Conservation (phyloP, 2,329 filamentous ascomycete genomes). For the Pseudogymnoascus sp. region DNA sequence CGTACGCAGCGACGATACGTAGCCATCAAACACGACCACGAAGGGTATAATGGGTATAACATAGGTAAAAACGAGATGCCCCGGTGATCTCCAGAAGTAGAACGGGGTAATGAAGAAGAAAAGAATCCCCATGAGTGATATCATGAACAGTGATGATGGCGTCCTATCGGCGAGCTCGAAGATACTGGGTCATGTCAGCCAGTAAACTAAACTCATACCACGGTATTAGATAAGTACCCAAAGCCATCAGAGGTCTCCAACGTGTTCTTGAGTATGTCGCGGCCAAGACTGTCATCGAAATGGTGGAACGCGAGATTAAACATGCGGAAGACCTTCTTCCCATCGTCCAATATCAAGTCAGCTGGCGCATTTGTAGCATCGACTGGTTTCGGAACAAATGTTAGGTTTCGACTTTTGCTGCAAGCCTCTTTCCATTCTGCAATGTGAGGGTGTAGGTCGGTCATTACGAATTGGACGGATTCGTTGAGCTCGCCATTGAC, state of each 20-base stretch:
- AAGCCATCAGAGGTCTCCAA: slow-evolving; percentile 58
- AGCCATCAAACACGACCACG: slow-evolving; percentile 60
- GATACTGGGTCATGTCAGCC: slow-evolving; percentile 37
- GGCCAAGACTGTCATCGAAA: slow-evolving; percentile 57
- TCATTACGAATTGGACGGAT: slow-evolving; percentile 52
- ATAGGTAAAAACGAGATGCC: slow-evolving; percentile 55
- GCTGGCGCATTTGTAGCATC: slow-evolving; percentile 56
- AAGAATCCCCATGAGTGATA: slow-evolving; percentile 44
- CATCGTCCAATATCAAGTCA: slow-evolving; percentile 30
- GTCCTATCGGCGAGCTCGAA: slow-evolving; percentile 67
- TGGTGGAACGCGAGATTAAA: slow-evolving; percentile 74
- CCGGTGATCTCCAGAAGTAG: slow-evolving; percentile 33
- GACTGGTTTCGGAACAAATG: slow-evolving; percentile 51
- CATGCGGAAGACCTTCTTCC: slow-evolving; percentile 53
- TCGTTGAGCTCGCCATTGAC: slow-evolving; percentile 13
- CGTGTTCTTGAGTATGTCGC: slow-evolving; percentile 54
- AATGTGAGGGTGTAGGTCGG: slow-evolving; percentile 57
- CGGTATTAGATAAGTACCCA: slow-evolving; percentile 31
- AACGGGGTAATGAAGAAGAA: slow-evolving; percentile 45
- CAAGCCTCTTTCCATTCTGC: slow-evolving; percentile 49
- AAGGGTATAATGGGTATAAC: slow-evolving; percentile 58
- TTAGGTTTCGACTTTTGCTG: slow-evolving; percentile 44
- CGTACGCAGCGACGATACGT: slow-evolving; percentile 58
- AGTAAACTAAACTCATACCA: neutral
- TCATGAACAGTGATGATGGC: slow-evolving; percentile 44